A percentile compares a stretch with the other conserved stretches of the same genome.
phyloP scores from a whole-genome alignment of 805 yeast species.

The Metschnikowia lachancei region DNA sequence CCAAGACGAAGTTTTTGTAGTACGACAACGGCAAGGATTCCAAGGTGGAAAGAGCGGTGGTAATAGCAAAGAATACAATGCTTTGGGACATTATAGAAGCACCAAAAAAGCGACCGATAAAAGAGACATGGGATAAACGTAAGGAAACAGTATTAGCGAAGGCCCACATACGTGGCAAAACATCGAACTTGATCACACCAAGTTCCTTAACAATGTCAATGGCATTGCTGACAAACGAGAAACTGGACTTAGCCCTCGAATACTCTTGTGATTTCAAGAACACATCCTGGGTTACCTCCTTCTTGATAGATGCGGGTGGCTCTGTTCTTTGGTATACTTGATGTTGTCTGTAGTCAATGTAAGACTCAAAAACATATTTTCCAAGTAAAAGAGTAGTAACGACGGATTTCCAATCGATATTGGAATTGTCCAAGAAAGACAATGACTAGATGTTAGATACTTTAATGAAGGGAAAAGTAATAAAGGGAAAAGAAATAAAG shows the following conservation, averaged over 20 bases:
- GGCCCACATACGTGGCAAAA: slow-evolving; percentile 42
- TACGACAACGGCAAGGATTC: slow-evolving; percentile 65
- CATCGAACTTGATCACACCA: slow-evolving; percentile 55
- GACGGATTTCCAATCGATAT: slow-evolving; percentile 75
- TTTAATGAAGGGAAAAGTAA: not conserved
- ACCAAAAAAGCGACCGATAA: slow-evolving; percentile 39
- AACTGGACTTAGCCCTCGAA: slow-evolving; percentile 72
- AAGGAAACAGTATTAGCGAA: slow-evolving; percentile 63
- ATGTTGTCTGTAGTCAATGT: slow-evolving; percentile 75
- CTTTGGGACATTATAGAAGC: slow-evolving; percentile 68
- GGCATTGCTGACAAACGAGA: slow-evolving; percentile 55
- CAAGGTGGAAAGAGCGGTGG: slow-evolving; percentile 51
- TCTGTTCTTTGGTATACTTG: slow-evolving; percentile 50
- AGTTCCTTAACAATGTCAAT: slow-evolving; percentile 55
- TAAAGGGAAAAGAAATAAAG: not conserved
- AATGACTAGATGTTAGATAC: slow-evolving; percentile 40
- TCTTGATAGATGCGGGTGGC: slow-evolving; percentile 68
- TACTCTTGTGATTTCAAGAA: slow-evolving; percentile 75
- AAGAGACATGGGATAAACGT: slow-evolving; percentile 36
- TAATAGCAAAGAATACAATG: slow-evolving; percentile 54
- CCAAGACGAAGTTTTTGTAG: slow-evolving; percentile 82
- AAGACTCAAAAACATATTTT: slow-evolving; percentile 71
- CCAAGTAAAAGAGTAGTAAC: slow-evolving; percentile 73
- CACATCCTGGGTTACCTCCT: slow-evolving; percentile 68
- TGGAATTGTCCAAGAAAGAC: slow-evolving; percentile 58